Evolutionary conservation across 2,329 filamentous ascomycete genomes (phyloP).

Genomic region (Coniochaeta ligniaria): DNA sequence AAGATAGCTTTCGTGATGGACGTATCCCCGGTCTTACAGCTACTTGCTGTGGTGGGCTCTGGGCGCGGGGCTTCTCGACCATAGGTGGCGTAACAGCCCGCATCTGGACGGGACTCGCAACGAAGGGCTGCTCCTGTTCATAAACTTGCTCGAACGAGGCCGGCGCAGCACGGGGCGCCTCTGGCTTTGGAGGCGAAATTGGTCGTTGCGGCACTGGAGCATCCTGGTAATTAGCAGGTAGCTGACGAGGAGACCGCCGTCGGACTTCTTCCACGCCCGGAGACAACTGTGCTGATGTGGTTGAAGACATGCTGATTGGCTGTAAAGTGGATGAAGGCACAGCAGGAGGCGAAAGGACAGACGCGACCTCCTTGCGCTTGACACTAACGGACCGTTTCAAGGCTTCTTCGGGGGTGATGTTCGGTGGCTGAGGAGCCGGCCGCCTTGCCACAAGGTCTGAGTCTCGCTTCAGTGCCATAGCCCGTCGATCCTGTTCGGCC

Average conservation of each 20-base stretch:
- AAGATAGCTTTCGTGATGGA: conserved; percentile 21
- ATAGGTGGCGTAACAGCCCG: background rate
- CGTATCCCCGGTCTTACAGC: conserved; percentile 15
- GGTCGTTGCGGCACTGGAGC: background rate
- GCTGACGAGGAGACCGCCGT: conserved; percentile 39
- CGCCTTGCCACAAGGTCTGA: conserved; percentile 26
- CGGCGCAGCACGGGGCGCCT: background rate
- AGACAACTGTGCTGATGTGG: conserved; percentile 42
- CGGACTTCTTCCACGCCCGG: conserved; percentile 42
- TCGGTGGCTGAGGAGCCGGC: conserved; percentile 27
- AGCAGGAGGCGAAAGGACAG: conserved; percentile 14
- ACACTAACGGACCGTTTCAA: conserved; percentile 25
- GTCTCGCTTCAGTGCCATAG: conserved; percentile 19
- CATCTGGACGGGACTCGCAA: background rate
- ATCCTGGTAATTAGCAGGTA: conserved; percentile 11
- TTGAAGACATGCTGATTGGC: conserved; percentile 25
- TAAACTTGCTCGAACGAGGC: background rate
- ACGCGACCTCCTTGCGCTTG: conserved; percentile 30
- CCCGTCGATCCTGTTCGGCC: conserved; percentile 37
- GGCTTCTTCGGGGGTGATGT: conserved; percentile 22
- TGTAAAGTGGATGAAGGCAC: conserved; percentile 13
- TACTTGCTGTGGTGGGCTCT: background rate
- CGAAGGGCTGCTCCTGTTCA: background rate
- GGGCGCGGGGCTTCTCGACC: background rate
- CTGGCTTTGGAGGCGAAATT: background rate